Conservation (phyloP, 805 yeast genomes). For the Blastobotrys mokoenaii region DNA sequence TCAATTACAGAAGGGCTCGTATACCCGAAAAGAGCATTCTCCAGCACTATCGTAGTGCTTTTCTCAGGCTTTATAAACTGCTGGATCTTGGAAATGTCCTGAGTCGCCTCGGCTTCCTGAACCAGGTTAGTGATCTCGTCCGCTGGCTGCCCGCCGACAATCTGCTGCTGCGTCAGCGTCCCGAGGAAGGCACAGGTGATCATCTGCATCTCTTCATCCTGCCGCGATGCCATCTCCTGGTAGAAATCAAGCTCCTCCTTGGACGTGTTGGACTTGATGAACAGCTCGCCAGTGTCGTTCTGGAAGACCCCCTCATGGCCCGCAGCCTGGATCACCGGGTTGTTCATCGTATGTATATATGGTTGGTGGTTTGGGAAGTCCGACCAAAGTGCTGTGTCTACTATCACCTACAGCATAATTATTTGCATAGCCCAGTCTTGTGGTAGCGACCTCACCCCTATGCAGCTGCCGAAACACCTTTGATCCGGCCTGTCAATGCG, state of each 20-base stretch:
- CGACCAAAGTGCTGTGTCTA: too few species aligned
- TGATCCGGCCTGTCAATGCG: background rate
- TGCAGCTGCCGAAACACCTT: too few species aligned
- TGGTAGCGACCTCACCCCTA: too few species aligned
- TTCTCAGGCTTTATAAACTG: slow-evolving; percentile 2
- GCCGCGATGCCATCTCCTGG: slow-evolving; percentile 25
- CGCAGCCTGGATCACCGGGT: slow-evolving; percentile 63
- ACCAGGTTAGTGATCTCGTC: slow-evolving; percentile 18
- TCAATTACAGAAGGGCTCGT: slow-evolving; percentile 67
- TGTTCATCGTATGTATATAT: background rate
- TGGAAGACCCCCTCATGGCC: slow-evolving; percentile 81
- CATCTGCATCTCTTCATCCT: slow-evolving; percentile 17
- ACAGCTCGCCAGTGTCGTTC: slow-evolving; percentile 54
- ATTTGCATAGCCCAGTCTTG: background rate
- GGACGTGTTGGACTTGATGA: slow-evolving; percentile 55
- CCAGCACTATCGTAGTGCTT: slow-evolving; percentile 47
- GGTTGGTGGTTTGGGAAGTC: background rate
- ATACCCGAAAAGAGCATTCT: slow-evolving; percentile 59
- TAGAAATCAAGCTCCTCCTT: slow-evolving; percentile 74
- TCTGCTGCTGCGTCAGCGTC: slow-evolving; percentile 34
- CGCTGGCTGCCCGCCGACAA: slow-evolving; percentile 15
- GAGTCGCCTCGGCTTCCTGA: slow-evolving; percentile 13
- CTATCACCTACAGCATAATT: background rate
- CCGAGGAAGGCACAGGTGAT: slow-evolving; percentile 58
- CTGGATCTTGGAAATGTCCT: slow-evolving; percentile 8